Evolutionary conservation across 2,329 filamentous ascomycete species (phyloP), one percentile per base, ranked within the genome.

Genomic region (Calonectria crousiana): DNA sequence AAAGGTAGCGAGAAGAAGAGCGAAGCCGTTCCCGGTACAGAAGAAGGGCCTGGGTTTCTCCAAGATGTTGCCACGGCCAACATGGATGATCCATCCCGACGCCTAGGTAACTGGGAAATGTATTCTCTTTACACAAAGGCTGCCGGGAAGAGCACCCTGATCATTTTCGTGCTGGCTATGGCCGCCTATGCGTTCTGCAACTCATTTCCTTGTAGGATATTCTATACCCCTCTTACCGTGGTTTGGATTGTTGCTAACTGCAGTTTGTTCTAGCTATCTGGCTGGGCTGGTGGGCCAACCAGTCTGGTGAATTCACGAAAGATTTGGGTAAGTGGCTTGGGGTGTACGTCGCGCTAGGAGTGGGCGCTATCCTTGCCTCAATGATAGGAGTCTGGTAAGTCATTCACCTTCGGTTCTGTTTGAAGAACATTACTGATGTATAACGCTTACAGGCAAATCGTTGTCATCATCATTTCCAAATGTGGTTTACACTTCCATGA

Each of bases 231-330:
- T 10, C 44, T 23, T 23, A 5, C 9, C 2, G 28, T 41, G n/a
- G 5, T 5, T 10, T 13, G 14, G 6, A 44, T n/a, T 23, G 32
- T 23, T 70, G 38, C 60, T 64, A 51, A 52, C 8, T 20, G 16
- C 2, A 5, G 44, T 47, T 34, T n/a, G 36, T 13, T 18, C 20
- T 32, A 70, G 67, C 67, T 44, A 60, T 70, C 16, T 70, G 67
- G 67, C 56, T 70, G 62, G 56, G 67, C 30, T 70, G 67, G 67
- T 70, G 67, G 67, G 53, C 67, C 32, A 70, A 64, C 4, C 49
- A 70, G 32, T 34, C 67, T 6, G 56, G 53, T 26, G 56, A 52
- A n/a, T 56, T 60, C 18, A 70, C 67, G 0, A 64, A 52, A 16
- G 26, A 70, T 26, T 52, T 70, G 23, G 67, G 56, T 18, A 70